A percentile compares a stretch with the other conserved stretches of the same genome.
phyloP scores from a whole-genome alignment of 2,329 filamentous ascomycete genomes.

The Clonostachys chloroleuca region DNA sequence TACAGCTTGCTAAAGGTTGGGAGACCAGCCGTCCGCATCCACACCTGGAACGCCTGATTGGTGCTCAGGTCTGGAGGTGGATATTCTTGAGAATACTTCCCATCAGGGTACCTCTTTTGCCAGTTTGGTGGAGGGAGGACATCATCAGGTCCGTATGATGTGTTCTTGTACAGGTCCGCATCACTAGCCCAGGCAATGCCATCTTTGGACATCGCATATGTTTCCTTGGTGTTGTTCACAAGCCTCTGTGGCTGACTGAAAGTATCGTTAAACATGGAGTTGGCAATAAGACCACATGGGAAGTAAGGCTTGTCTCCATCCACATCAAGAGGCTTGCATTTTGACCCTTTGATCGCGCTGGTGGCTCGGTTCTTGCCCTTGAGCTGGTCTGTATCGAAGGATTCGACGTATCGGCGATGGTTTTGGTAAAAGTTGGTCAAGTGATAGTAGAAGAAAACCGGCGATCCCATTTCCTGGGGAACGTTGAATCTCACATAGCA shows the following conservation, averaged over 20 bases:
- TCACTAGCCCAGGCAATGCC: constrained; percentile 88
- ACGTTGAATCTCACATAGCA: constrained; percentile 79
- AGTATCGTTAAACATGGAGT: constrained; percentile 95
- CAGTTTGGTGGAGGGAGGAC: constrained; percentile 87
- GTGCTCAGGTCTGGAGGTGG: constrained; percentile 68
- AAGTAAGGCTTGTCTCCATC: constrained; percentile 68
- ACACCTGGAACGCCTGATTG: constrained; percentile 89
- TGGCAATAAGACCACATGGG: constrained; percentile 92
- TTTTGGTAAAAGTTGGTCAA: constrained; percentile 99
- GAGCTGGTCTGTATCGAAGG: constrained; percentile 78
- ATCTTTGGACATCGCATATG: constrained; percentile 71
- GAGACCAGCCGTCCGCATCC: constrained; percentile 96
- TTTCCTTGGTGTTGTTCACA: constrained; percentile 33
- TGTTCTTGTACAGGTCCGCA: constrained; percentile 69
- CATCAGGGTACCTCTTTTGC: constrained; percentile 62
- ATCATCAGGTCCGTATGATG: constrained; percentile 58
- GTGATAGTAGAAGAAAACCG: constrained; percentile 90
- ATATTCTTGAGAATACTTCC: constrained; percentile 56
- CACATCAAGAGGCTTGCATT: constrained; percentile 70
- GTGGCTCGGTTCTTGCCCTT: constrained; percentile 61
- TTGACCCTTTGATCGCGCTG: constrained; percentile 57
- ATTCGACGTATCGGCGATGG: constrained; percentile 92
- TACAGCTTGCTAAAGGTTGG: constrained; percentile 94
- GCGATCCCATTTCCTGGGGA: constrained; percentile 72
- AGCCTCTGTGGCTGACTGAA: constrained; percentile 63